Conservation (phyloP, 371 early-diverging fungal species). For the Actinomortierella wolfii region DNA sequence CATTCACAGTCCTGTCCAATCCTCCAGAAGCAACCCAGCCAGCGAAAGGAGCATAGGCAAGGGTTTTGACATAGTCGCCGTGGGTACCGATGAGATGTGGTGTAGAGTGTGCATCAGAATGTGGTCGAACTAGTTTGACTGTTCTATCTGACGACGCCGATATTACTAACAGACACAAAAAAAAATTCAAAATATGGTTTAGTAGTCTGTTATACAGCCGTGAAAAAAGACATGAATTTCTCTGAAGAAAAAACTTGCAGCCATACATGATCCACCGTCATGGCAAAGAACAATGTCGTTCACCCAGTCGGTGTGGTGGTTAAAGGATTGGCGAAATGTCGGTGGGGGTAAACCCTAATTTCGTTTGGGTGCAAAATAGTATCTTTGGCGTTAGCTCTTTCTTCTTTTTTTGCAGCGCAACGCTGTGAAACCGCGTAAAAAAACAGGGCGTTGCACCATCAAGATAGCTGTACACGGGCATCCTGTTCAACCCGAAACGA, state of each 20-base stretch:
- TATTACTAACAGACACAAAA: slow-evolving; percentile 60
- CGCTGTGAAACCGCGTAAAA: slow-evolving; percentile 4
- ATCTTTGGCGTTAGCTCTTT: no score
- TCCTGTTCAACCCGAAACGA: neutral
- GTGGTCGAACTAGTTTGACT: slow-evolving; percentile 83
- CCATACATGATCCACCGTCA: slow-evolving; percentile 56
- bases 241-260: neutral
- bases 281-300: slow-evolving; percentile 88
- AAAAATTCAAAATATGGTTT: neutral
- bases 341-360: slow-evolving; percentile 54
- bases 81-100: slow-evolving; percentile 82
- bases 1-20: slow-evolving; percentile 83
- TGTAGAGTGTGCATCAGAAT: slow-evolving; percentile 44
- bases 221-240: neutral
- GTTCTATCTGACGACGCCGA: slow-evolving; percentile 94
- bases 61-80: slow-evolving; percentile 82
- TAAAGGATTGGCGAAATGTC: slow-evolving; percentile 69
- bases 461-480: slow-evolving; percentile 1
- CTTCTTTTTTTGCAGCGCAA: no score
- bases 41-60: slow-evolving; percentile 71
- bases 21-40: slow-evolving; percentile 92
- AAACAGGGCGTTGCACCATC: neutral
- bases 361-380: neutral
- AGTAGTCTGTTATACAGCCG: neutral
- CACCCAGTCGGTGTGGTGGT: slow-evolving; percentile 96